phyloP scores from a whole-genome alignment of 2,329 filamentous ascomycete genomes.

The Aspergillus sp. region DNA sequence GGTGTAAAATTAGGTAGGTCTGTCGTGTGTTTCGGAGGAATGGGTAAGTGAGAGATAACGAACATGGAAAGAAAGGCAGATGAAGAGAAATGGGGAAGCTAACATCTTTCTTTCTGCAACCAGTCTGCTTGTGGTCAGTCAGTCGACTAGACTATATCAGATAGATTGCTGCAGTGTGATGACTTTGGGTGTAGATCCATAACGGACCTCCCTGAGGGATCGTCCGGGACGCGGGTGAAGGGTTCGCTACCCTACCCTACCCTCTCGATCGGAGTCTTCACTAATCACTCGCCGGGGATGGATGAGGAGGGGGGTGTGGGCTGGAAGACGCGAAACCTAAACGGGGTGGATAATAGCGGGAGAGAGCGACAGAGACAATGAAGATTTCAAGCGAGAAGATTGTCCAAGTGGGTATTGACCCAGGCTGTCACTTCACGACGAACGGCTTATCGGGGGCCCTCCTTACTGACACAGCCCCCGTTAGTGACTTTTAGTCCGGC shows the following conservation, averaged over 20 bases:
- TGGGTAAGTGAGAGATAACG: no score
- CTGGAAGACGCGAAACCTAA: background rate
- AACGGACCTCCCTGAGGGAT: background rate
- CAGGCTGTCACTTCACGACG: background rate
- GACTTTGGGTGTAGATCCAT: background rate
- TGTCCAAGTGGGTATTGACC: no score
- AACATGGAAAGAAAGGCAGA: background rate
- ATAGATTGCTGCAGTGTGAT: conserved; percentile 3
- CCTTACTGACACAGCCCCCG: conserved; percentile 22
- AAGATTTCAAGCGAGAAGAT: no score
- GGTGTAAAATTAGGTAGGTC: no score
- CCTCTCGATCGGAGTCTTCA: conserved; percentile 6
- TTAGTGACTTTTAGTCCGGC: background rate
- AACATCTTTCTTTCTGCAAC: background rate
- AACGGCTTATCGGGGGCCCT: background rate
- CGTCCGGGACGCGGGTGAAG: background rate
- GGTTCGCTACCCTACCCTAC: background rate
- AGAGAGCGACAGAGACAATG: no score
- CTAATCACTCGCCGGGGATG: no score
- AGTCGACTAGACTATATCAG: background rate
- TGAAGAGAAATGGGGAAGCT: background rate
- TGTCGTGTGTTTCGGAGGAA: no score
- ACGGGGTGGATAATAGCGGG: background rate
- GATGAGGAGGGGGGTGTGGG: no score
- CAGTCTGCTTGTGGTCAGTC: no score